phyloP scores from a whole-genome alignment of 2,329 filamentous ascomycete species.

The Arthrobotrys megalospora region DNA sequence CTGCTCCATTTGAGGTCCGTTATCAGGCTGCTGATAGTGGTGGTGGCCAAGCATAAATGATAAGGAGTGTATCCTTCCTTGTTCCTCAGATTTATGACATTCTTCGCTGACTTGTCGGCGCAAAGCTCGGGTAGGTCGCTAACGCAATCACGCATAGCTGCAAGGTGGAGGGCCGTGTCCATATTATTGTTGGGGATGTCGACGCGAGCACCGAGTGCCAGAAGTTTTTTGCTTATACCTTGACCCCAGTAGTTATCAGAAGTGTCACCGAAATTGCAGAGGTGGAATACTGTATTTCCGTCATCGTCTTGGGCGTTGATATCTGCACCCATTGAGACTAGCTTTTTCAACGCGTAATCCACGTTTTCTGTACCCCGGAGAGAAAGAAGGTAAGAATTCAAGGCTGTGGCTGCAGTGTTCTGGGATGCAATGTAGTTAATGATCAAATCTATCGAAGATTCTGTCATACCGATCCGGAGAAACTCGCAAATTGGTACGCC shows the following conservation, averaged over 20 bases:
- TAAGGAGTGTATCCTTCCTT: conserved; percentile 18
- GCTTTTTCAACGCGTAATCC: background rate
- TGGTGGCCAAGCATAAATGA: background rate
- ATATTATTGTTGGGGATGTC: background rate
- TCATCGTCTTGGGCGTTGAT: conserved; percentile 6
- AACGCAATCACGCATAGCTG: too few relatives aligned
- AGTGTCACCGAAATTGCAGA: background rate
- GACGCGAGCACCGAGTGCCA: background rate
- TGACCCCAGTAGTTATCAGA: background rate
- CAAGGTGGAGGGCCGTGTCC: background rate
- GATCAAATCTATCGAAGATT: background rate
- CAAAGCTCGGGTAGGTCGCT: background rate
- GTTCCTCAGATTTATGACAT: conserved; percentile 10
- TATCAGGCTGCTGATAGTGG: too few relatives aligned
- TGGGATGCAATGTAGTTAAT: background rate
- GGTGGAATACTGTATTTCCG: conserved; percentile 31
- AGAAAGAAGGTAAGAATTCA: background rate
- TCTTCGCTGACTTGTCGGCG: background rate
- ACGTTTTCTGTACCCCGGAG: background rate
- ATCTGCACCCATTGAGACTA: conserved; percentile 8
- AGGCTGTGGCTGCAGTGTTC: background rate
- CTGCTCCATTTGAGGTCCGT: too few relatives aligned
- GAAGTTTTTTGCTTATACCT: background rate
- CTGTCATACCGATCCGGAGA: background rate
- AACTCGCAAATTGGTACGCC: background rate